Evolutionary conservation across 2,329 filamentous ascomycete genomes (phyloP).

Genomic region (Cercospora zeina): DNA sequence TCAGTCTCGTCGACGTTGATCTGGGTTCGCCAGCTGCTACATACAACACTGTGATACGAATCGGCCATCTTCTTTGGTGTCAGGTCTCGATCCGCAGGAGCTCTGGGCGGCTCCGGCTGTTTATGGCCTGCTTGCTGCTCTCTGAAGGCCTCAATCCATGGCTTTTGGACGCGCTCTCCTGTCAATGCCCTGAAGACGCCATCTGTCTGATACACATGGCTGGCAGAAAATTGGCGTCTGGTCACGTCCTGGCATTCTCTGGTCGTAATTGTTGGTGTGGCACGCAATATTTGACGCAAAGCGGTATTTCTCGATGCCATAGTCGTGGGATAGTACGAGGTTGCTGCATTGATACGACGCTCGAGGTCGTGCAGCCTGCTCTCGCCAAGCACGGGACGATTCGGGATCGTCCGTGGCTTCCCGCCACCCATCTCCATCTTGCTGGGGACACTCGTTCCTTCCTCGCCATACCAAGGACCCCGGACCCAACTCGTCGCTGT

Average conservation of each 20-base stretch:
- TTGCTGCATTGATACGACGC: neutral
- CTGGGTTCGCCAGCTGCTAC: conserved; percentile 33
- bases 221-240: conserved; percentile 26
- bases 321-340: neutral
- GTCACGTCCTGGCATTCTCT: neutral
- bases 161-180: conserved; percentile 62
- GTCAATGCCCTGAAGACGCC: conserved; percentile 63
- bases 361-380: neutral
- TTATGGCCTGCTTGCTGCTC: conserved; percentile 49
- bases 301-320: conserved; percentile 8
- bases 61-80: conserved; percentile 69
- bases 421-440: too few species aligned
- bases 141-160: conserved; percentile 66
- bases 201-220: conserved; percentile 47
- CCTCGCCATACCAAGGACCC: neutral
- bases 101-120: conserved; percentile 38
- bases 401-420: neutral
- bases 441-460: neutral
- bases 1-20: conserved; percentile 32
- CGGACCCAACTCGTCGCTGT: neutral
- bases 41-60: conserved; percentile 66
- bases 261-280: neutral
- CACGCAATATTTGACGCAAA: conserved; percentile 4
- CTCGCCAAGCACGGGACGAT: neutral
- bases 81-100: conserved; percentile 56